These are phyloP conservation scores for Phialemoniopsis sp. DNA, from an alignment of 2,329 filamentous ascomycete species.

Conservation along the genomic window DNA sequence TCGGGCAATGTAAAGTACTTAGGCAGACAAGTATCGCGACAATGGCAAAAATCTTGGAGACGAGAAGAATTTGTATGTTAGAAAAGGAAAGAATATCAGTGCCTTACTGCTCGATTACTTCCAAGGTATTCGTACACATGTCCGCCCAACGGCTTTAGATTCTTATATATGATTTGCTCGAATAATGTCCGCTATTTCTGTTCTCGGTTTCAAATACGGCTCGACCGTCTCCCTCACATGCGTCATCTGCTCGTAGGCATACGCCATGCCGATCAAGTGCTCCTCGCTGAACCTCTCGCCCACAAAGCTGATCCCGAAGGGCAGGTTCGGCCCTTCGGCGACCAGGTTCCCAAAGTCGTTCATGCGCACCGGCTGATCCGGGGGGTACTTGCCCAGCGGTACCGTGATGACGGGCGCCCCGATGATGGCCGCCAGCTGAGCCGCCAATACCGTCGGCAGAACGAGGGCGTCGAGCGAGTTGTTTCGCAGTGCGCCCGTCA, in stretches of 20 bases:
- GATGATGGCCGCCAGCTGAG: slow-evolving; percentile 46
- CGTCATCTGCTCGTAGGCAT: slow-evolving; percentile 63
- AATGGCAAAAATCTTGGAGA: no score
- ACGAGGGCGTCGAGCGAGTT: slow-evolving; percentile 54
- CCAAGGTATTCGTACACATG: no score
- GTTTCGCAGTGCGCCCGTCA: slow-evolving; percentile 40
- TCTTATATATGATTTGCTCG: no score
- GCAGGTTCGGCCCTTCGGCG: slow-evolving; percentile 41
- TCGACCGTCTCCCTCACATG: slow-evolving; percentile 18
- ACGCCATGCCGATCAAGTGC: slow-evolving; percentile 59
- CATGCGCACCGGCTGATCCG: slow-evolving; percentile 36
- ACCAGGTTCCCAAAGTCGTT: slow-evolving; percentile 48
- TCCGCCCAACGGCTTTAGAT: no score
- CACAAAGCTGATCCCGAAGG: slow-evolving; percentile 60
- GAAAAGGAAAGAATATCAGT: no score
- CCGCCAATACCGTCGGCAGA: slow-evolving; percentile 47
- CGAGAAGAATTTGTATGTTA: no score
- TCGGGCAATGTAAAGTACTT: no score
- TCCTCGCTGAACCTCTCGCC: slow-evolving; percentile 59
- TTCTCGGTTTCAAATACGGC: slow-evolving; percentile 20
- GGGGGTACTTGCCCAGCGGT: slow-evolving; percentile 55
- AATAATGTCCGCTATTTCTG: slow-evolving; percentile 18
- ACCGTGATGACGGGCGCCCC: slow-evolving; percentile 60
- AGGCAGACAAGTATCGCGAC: no score
- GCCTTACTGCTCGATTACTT: no score